Evolutionary conservation across 331 rosid species (phyloP), one percentile per base, ranked within the genome.

Genomic region (Quercus phellos): DNA sequence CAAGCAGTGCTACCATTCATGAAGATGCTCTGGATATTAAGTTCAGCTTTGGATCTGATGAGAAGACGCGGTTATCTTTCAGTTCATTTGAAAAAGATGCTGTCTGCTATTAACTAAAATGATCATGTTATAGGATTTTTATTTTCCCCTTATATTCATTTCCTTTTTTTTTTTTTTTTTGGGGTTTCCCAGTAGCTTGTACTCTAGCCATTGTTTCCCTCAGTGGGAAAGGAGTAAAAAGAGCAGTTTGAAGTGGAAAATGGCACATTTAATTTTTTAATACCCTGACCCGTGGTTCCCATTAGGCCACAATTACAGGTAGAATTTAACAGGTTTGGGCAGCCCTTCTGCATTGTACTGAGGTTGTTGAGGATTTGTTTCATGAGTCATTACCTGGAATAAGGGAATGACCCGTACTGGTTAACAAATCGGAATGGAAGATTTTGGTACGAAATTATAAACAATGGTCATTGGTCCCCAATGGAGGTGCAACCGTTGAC

Each of bases 1-100:
- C 93, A 67, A 87, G 89, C 84, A 86, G 79, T 67, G 68, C 81
- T 14, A 35, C 83, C 19, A 51, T 77, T 71, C 55, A 55, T 71
- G 73, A 68, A 29, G 92, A 84, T 59, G 78, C 75, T 61, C 80
- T 84, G 38, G 91, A 81, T 58, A 76, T 88, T 51, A 87, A 88
- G 77, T 94, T 83, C 79, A 88, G 86, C 87, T 90, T 94, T 24
- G 97, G 97, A 38, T 88, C 96, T 50, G 83, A 78, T 6, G 74
- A 83, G 63, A 78, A 86, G 81, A 32, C 81, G 29, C 89, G 88
- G 76, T 46, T 92, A 70, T 81, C 89, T 13, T 92, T 92, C 43
- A 43, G 87, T 81, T 83, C 85, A 17, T 55, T 87, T 12, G 85
- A 76, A 46, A 86, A 89, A 79, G 85, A 87, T 81, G 85, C 87